Percentiles rank a stretch among this genome's conserved stretches.
phyloP scores from a whole-genome alignment of 768 basidiomycete species.

The Lentinula aciculospora region DNA sequence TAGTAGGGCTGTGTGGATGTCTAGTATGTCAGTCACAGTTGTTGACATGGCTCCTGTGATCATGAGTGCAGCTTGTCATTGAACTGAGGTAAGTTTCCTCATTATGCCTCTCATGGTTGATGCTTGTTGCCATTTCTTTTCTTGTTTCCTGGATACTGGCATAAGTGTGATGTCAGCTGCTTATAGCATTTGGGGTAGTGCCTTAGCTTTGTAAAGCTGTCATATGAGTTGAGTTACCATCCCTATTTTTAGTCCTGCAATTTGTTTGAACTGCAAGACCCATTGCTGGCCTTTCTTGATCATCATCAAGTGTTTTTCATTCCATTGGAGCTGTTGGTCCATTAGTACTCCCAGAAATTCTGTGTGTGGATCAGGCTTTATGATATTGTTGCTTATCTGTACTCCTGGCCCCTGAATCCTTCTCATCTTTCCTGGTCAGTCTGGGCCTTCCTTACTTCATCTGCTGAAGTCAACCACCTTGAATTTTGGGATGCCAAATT shows the following conservation, averaged over 20 bases:
- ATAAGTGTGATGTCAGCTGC: not conserved
- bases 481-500: not conserved
- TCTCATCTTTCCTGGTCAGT: not conserved
- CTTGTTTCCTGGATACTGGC: not conserved
- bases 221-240: not conserved
- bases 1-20: conserved; percentile 8
- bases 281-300: conserved; percentile 10
- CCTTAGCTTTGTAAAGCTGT: too few relatives aligned
- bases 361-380: conserved; percentile 1
- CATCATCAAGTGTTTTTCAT: conserved; percentile 6
- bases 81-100: not conserved
- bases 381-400: not conserved
- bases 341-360: too few relatives aligned
- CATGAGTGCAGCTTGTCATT: too few relatives aligned
- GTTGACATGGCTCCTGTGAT: conserved; percentile 10
- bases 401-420: not conserved
- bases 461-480: not conserved
- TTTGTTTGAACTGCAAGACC: conserved; percentile 1
- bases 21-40: conserved; percentile 10
- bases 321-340: conserved; percentile 5
- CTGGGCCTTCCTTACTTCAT: not conserved
- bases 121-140: not conserved
- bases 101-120: not conserved
- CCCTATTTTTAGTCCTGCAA: conserved; percentile 2
- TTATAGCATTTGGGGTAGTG: not conserved